Evolutionary conservation across 768 basidiomycete genomes (phyloP), one percentile per base, ranked within the genome.

Genomic region (Psilocybe sp.): DNA sequence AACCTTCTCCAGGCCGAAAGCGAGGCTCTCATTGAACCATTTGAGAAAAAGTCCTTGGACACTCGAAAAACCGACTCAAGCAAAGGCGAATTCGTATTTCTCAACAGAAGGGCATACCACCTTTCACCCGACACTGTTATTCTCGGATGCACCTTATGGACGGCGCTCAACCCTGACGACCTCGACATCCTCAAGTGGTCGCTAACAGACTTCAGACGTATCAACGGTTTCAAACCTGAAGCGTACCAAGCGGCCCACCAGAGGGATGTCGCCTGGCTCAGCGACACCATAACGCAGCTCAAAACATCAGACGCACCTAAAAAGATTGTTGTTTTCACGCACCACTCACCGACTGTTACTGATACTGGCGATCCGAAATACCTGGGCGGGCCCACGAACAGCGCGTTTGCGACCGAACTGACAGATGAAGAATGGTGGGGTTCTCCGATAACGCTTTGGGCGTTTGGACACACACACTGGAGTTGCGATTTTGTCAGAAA

Each of bases 61-160:
- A 7, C 23, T 3, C 23, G 23, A 3, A 28, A 28, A 28, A 4
- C 23, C 23, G 23, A 28, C 7, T 7, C 23, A 28, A 28, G 23
- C 23, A 28, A 28, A 28, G 44, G 38, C 10, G 45, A 51, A 31
- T 40, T 51, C 31, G 52, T 72, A 16, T 55, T 66, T 34, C 62
- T 73, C 5, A 49, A 69, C 50, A 64, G 64, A 35, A 66, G 64
- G 16, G 66, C 70, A 23, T 57, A 64, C 55, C 69, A 73, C 46
- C 39, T 72, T 18, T 59, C 65, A 4, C 54, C 62, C 5, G 63
- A 51, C 1, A 36, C 69, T 13, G 70, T 69, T 18, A 56, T 74
- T n/a, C 68, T 73, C 12, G 73, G 72, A 4, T 74, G 71, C 58
- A 74, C 73, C 4, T 65, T 75, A 19, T 74, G 71, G 70, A 61